phyloP scores from a whole-genome alignment of 1,139 yeast species.

The Blastobotrys persicus region DNA sequence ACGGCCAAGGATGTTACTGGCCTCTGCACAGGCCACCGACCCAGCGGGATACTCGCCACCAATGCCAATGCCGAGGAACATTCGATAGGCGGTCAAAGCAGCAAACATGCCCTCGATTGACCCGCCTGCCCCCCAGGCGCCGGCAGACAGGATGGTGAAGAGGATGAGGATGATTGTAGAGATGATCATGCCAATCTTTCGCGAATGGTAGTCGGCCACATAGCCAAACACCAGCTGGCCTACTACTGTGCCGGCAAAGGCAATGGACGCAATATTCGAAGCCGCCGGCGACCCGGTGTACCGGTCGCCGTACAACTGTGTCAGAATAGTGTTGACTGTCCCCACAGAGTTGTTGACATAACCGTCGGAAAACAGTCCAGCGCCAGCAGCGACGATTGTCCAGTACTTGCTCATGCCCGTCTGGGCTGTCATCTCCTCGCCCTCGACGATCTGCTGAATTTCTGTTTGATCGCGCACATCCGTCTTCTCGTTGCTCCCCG shows the following conservation, averaged over 20 bases:
- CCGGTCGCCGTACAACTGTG: slow-evolving; percentile 59
- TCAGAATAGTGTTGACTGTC: slow-evolving; percentile 68
- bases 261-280: slow-evolving; percentile 79
- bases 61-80: slow-evolving; percentile 78
- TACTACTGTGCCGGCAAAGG: slow-evolving; percentile 87
- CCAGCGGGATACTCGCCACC: slow-evolving; percentile 90
- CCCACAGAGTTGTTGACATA: slow-evolving; percentile 82
- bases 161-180: slow-evolving; percentile 71
- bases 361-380: slow-evolving; percentile 89
- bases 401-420: slow-evolving; percentile 42
- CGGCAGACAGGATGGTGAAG: slow-evolving; percentile 76
- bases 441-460: slow-evolving; percentile 9
- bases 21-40: slow-evolving; percentile 92
- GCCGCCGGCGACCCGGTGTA: slow-evolving; percentile 65
- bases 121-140: slow-evolving; percentile 79
- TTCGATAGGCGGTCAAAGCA: slow-evolving; percentile 79
- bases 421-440: not conserved
- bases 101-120: slow-evolving; percentile 69
- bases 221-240: slow-evolving; percentile 82
- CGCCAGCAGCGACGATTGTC: slow-evolving; percentile 87
- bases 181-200: slow-evolving; percentile 76
- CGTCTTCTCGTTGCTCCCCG: not conserved
- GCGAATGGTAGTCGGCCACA: slow-evolving; percentile 70
- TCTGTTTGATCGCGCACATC: slow-evolving; percentile 8
- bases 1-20: slow-evolving; percentile 70